A percentile compares a stretch with the other conserved stretches of the same genome.
phyloP scores from a whole-genome alignment of 306 rosid genomes.

The Dicorynia guianensis region DNA sequence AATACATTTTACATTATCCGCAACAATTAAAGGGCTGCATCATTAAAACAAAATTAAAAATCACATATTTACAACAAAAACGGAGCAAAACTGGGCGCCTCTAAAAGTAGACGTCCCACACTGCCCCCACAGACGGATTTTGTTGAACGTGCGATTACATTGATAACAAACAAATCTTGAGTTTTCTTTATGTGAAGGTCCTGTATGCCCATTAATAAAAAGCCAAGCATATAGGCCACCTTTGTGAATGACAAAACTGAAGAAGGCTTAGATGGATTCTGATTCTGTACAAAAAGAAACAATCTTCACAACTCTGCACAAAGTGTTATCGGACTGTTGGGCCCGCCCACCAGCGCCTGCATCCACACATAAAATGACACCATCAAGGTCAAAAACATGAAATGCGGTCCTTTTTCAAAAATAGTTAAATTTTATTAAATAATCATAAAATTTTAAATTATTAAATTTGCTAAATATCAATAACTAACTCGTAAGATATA shows the following conservation, averaged over 20 bases:
- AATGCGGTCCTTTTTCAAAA: neutral
- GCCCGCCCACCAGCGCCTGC: slow-evolving; percentile 57
- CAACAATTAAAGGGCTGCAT: slow-evolving; percentile 32
- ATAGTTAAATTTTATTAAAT: no score
- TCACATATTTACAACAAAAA: slow-evolving; percentile 62
- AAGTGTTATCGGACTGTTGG: slow-evolving; percentile 47
- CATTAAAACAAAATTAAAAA: neutral
- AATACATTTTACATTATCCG: slow-evolving; percentile 62
- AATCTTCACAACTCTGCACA: slow-evolving; percentile 58
- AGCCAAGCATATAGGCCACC: slow-evolving; percentile 58
- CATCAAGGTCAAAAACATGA: slow-evolving; percentile 17
- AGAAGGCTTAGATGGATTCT: slow-evolving; percentile 62
- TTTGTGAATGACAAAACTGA: slow-evolving; percentile 58
- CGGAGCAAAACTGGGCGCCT: slow-evolving; percentile 54
- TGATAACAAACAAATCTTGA: slow-evolving; percentile 48
- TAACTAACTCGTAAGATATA: no score
- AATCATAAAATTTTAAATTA: no score
- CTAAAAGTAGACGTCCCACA: slow-evolving; percentile 71
- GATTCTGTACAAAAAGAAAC: slow-evolving; percentile 70
- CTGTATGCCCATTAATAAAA: slow-evolving; percentile 52
- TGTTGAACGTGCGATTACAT: slow-evolving; percentile 47
- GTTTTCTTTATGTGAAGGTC: slow-evolving; percentile 43
- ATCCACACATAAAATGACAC: slow-evolving; percentile 37
- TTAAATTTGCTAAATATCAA: no score
- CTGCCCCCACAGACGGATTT: slow-evolving; percentile 44